A percentile compares a stretch with the other conserved stretches of the same genome.
phyloP scores from a whole-genome alignment of 2,329 filamentous ascomycete species.

The Lojkania enalia region DNA sequence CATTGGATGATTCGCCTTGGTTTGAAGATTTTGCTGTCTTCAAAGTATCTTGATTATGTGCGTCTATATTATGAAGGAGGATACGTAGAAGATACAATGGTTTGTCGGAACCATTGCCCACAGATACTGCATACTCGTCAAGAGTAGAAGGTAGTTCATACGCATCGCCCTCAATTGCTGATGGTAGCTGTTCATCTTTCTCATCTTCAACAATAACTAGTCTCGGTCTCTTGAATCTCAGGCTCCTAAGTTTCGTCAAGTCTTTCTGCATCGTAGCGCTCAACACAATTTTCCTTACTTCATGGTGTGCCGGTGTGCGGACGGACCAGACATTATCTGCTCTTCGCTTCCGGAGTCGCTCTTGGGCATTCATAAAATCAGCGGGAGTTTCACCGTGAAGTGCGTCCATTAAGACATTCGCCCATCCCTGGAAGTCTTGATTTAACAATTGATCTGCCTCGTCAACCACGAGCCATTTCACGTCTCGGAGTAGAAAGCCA shows the following conservation, averaged over 20 bases:
- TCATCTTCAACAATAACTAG: conserved; percentile 72
- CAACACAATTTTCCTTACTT: conserved; percentile 78
- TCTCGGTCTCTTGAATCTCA: conserved; percentile 73
- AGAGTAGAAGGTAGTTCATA: conserved; percentile 61
- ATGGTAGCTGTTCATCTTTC: conserved; percentile 22
- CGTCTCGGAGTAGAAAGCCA: conserved; percentile 75
- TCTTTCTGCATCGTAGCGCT: conserved; percentile 93
- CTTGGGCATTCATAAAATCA: conserved; percentile 55
- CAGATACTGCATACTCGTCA: conserved; percentile 53
- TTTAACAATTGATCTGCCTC: conserved; percentile 91
- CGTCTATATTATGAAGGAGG: conserved; percentile 59
- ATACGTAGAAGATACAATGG: conserved; percentile 84
- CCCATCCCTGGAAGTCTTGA: conserved; percentile 92
- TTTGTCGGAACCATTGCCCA: conserved; percentile 57
- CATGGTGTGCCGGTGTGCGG: conserved; percentile 35
- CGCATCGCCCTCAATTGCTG: conserved; percentile 34
- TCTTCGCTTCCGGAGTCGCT: conserved; percentile 54
- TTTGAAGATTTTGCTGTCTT: background rate
- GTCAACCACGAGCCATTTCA: conserved; percentile 89
- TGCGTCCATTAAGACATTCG: conserved; percentile 67
- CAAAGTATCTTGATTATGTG: background rate
- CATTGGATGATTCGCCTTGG: background rate
- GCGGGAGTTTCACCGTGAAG: conserved; percentile 56
- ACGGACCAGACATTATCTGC: conserved; percentile 38
- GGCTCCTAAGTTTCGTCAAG: conserved; percentile 72